Percentiles rank a stretch among this genome's conserved stretches.
These are phyloP conservation scores for Neurospora sp. DNA, from an alignment of 495 filamentous ascomycete genomes.

Conservation along the genomic window DNA sequence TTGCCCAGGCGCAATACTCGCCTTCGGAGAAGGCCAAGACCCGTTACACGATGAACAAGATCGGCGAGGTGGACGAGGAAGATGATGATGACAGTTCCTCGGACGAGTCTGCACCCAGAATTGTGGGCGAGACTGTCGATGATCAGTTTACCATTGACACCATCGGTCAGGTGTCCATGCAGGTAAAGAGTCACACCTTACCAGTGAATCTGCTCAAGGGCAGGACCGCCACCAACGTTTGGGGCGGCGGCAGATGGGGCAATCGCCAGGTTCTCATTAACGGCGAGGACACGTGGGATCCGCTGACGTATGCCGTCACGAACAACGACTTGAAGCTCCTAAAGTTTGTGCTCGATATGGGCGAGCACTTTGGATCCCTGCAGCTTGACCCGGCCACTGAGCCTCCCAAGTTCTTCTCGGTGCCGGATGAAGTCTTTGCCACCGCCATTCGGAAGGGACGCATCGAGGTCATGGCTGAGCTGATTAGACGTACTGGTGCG, in stretches of 20 bases:
- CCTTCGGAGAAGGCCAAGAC: conserved; percentile 31
- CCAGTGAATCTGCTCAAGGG: conserved; percentile 38
- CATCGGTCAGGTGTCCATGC: conserved; percentile 50
- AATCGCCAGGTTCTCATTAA: conserved; percentile 4
- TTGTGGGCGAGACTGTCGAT: conserved; percentile 43
- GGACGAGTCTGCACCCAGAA: conserved; percentile 27
- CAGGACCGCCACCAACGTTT: neutral
- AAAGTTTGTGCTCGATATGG: conserved; percentile 28
- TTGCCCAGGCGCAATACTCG: conserved; percentile 55
- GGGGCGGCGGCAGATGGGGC: neutral
- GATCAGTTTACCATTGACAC: conserved; percentile 61
- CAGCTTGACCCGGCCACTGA: conserved; percentile 18
- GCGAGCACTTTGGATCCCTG: conserved; percentile 16
- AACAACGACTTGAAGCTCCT: conserved; percentile 24
- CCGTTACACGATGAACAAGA: conserved; percentile 38
- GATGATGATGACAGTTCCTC: conserved; percentile 17
- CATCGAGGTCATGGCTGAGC: conserved; percentile 28
- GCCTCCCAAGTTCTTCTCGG: conserved; percentile 20
- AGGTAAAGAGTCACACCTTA: conserved; percentile 49
- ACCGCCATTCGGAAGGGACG: conserved; percentile 22
- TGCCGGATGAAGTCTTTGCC: conserved; percentile 22
- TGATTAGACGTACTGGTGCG: conserved; percentile 42
- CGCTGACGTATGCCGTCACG: conserved; percentile 25
- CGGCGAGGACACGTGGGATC: conserved; percentile 8
- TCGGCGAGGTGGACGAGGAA: conserved; percentile 18